Percentiles rank a stretch among this genome's conserved stretches.
Conservation (phyloP, 352 stramenopile species). For the Phytophthora aleatoria region DNA sequence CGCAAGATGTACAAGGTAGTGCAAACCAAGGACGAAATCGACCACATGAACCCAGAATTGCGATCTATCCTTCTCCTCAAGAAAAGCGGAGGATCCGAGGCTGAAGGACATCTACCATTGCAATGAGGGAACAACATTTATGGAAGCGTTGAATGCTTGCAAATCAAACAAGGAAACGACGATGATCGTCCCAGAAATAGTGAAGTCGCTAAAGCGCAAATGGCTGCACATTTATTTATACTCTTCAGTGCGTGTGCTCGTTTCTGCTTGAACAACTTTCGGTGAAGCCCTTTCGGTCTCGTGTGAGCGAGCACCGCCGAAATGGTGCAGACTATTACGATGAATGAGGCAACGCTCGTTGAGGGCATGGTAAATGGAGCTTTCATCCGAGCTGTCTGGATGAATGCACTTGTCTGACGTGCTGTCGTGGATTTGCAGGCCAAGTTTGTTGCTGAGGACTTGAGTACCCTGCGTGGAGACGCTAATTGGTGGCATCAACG, state of each 20-base stretch:
- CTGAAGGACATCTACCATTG: conserved; percentile 10
- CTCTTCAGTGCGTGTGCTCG: neutral
- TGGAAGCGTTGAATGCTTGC: neutral
- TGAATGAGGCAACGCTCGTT: conserved; percentile 56
- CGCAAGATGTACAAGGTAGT: conserved; percentile 63
- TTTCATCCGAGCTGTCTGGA: neutral
- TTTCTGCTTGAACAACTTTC: neutral
- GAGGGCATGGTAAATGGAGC: conserved; percentile 50
- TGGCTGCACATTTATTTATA: conserved; percentile 32
- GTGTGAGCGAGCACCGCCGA: neutral
- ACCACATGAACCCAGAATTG: conserved; percentile 62
- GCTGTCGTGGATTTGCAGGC: conserved; percentile 29
- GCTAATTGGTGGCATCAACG: conserved; percentile 74
- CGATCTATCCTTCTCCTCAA: conserved; percentile 45
- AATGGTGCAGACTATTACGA: conserved; percentile 62
- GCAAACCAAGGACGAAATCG: conserved; percentile 75
- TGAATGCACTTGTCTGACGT: conserved; percentile 4
- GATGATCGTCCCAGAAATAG: conserved; percentile 28
- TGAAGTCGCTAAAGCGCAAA: conserved; percentile 1
- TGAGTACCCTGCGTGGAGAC: conserved; percentile 35
- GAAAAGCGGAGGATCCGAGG: conserved; percentile 13
- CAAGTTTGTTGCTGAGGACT: conserved; percentile 58
- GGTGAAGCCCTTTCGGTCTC: neutral
- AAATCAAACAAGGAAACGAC: conserved; percentile 9
- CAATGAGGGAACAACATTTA: conserved; percentile 1